phyloP scores from a whole-genome alignment of 2,329 filamentous ascomycete genomes.

The Aspergillus japonicus region DNA sequence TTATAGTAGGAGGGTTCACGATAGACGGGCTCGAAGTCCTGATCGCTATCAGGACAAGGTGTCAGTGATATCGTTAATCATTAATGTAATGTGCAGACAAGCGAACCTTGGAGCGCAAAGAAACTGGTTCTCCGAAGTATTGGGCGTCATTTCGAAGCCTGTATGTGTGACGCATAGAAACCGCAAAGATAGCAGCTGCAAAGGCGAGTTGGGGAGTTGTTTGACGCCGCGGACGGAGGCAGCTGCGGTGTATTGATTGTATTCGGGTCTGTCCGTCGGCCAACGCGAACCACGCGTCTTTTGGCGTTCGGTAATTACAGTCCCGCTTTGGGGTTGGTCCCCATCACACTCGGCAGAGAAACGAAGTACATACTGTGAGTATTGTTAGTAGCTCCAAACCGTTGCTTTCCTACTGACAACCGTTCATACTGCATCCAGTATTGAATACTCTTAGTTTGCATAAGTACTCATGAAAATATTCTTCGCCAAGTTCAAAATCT shows the following conservation, averaged over 20 bases:
- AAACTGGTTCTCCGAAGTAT: slow-evolving; percentile 23
- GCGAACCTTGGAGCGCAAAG: slow-evolving; percentile 32
- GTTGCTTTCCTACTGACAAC: too few relatives aligned
- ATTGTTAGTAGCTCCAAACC: not conserved
- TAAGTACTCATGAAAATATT: too few relatives aligned
- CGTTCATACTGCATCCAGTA: too few relatives aligned
- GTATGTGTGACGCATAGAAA: not conserved
- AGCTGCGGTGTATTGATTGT: slow-evolving; percentile 2
- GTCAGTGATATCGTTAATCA: slow-evolving; percentile 1
- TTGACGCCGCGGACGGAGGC: not conserved
- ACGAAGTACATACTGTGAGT: not conserved
- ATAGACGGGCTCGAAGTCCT: slow-evolving; percentile 45
- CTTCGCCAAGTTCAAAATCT: too few relatives aligned
- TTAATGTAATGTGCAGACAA: not conserved
- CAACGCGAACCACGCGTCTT: slow-evolving; percentile 27
- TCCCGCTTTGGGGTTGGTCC: slow-evolving; percentile 22
- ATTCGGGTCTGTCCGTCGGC: not conserved
- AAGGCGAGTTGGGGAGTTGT: not conserved
- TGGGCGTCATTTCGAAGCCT: slow-evolving; percentile 16
- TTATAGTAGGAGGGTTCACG: slow-evolving; percentile 66
- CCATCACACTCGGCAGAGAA: not conserved
- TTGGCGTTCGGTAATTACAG: slow-evolving; percentile 27
- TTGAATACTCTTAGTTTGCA: too few relatives aligned
- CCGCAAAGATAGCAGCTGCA: not conserved
- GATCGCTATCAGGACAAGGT: slow-evolving; percentile 24